phyloP scores from a whole-genome alignment of 2,329 filamentous ascomycete species.

The Ophiostoma perfectum region DNA sequence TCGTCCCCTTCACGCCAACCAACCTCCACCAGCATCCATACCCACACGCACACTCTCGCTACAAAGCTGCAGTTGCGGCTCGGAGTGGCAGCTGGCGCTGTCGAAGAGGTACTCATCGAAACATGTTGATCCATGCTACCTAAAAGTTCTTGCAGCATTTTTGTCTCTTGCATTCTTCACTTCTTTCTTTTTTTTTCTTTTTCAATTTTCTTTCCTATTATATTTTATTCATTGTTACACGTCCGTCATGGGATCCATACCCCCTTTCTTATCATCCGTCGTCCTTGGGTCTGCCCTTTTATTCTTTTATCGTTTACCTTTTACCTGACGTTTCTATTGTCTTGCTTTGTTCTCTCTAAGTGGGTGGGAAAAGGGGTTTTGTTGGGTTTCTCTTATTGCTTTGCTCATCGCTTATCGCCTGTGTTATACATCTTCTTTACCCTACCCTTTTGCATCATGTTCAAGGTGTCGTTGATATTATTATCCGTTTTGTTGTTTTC shows the following conservation, averaged over 20 bases:
- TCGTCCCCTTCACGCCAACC: background rate
- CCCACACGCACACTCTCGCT: background rate
- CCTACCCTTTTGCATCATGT: conserved; percentile 3
- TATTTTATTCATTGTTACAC: background rate
- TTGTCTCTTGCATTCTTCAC: background rate
- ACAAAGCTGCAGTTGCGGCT: background rate
- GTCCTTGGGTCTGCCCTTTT: conserved; percentile 7
- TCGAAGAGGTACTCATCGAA: background rate
- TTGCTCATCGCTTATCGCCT: background rate
- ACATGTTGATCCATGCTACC: conserved; percentile 13
- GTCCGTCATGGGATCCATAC: conserved; percentile 13
- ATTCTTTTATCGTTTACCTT: conserved; percentile 9
- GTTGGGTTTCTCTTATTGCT: conserved; percentile 15
- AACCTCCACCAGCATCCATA: background rate
- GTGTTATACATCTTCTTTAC: conserved; percentile 10
- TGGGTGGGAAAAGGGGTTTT: conserved; percentile 16
- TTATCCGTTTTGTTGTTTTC: background rate
- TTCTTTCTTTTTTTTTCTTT: background rate
- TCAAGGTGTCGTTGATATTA: conserved; percentile 11
- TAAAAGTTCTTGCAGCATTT: conserved; percentile 16
- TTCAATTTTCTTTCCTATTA: too few species aligned
- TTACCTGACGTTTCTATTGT: conserved; percentile 7
- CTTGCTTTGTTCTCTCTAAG: background rate
- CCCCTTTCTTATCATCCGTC: background rate
- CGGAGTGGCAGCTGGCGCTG: background rate